Conservation (phyloP, 2,329 filamentous ascomycete genomes). For the Stagonosporopsis rhizophila region DNA sequence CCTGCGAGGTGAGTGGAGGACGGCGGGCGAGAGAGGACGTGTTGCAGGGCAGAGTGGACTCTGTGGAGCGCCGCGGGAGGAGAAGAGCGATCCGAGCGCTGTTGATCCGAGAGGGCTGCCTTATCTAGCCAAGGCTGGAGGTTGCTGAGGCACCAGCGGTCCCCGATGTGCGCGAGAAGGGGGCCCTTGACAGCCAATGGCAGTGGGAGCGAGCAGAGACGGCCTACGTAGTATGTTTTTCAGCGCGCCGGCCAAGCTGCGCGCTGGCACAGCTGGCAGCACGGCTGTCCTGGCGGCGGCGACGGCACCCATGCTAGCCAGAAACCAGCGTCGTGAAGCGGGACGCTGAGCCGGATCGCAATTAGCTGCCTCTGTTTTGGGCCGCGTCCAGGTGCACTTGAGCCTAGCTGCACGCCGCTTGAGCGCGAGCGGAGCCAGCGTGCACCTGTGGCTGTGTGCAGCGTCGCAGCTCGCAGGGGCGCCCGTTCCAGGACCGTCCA, state of each 20-base stretch:
- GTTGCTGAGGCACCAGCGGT: conserved; percentile 6
- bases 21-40: conserved; percentile 21
- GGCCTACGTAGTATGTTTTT: conserved; percentile 17
- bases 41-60: conserved; percentile 23
- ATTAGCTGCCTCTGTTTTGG: conserved; percentile 19
- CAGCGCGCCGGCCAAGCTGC: conserved; percentile 17
- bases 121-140: conserved; percentile 13
- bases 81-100: conserved; percentile 22
- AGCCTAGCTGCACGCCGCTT: conserved; percentile 5
- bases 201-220: conserved; percentile 7
- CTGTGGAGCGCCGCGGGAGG: conserved; percentile 24
- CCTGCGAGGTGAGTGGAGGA: conserved; percentile 23
- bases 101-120: conserved; percentile 11
- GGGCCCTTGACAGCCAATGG: conserved; percentile 1
- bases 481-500: no score
- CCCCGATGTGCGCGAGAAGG: neutral
- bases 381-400: conserved; percentile 18
- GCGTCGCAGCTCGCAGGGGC: conserved; percentile 3
- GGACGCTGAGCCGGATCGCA: conserved; percentile 18
- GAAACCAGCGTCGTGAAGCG: conserved; percentile 20
- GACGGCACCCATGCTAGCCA: conserved; percentile 19
- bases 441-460: conserved; percentile 15
- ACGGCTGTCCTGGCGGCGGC: neutral
- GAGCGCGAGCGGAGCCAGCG: no score
- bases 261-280: neutral